Conservation (phyloP, 2,329 filamentous ascomycete species). For the Blumeria graminis region DNA sequence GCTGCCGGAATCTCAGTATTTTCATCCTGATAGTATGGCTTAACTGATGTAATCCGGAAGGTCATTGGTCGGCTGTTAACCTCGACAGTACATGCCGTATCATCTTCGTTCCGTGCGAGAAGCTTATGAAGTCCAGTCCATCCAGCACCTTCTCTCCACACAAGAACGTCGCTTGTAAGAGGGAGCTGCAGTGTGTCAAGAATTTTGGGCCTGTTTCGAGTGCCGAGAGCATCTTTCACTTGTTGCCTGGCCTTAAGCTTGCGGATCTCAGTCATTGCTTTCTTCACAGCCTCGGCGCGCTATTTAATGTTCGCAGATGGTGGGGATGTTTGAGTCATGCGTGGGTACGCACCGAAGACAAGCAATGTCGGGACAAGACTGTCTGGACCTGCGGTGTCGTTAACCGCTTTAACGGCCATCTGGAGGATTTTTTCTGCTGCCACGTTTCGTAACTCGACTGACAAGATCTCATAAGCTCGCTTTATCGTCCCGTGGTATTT, state of each 20-base stretch:
- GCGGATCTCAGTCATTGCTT: slow-evolving; percentile 3
- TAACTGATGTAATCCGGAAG: no score
- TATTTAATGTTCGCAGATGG: not conserved
- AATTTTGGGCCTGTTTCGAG: not conserved
- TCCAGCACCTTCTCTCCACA: slow-evolving; percentile 2
- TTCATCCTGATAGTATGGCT: no score
- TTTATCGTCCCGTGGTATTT: not conserved
- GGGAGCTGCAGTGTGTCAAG: not conserved
- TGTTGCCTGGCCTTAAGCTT: not conserved
- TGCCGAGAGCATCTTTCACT: slow-evolving; percentile 1
- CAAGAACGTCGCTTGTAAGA: slow-evolving; percentile 1
- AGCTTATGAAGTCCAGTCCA: not conserved
- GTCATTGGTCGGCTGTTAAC: not conserved
- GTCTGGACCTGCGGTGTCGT: no score
- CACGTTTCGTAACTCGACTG: not conserved
- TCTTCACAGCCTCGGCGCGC: not conserved
- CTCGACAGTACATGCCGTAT: not conserved
- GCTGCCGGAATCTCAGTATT: no score
- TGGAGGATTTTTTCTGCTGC: not conserved
- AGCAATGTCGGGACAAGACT: no score
- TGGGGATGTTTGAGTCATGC: not conserved
- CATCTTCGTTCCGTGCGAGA: not conserved
- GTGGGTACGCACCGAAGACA: no score
- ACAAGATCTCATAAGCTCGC: not conserved
- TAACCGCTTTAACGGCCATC: no score